Evolutionary conservation across 2,329 filamentous ascomycete genomes (phyloP), one percentile per base, ranked within the genome.

Genomic region (Aspergillus sp.): DNA sequence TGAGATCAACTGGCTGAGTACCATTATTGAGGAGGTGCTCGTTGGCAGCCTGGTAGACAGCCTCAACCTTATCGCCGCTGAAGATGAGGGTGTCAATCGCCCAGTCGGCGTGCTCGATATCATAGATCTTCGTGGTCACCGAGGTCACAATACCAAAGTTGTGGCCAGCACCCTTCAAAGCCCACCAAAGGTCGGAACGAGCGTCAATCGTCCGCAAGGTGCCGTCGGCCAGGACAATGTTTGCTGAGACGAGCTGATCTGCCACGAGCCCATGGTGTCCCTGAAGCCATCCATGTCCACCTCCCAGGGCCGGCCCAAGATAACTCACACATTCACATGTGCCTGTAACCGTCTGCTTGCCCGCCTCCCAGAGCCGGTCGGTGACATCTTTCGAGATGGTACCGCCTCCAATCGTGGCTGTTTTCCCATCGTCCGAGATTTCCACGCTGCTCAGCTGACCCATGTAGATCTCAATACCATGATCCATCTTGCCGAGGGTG

Each of bases 131-230:
- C 16, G 69, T 68, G 0, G 71, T 75, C 9, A 77, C 65, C 1
- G 73, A 73, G 1, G 77, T 81, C 14, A 83, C 77, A 49, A 84
- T 75, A 38, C 81, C 82, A 52, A 84, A 83, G 64, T 83, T 84
- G 53, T 82, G 78, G 1, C 81, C 82, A 2, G 81, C 82, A 4
- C 82, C 82, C 45, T 73, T 71, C 57, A 84, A 72, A 1, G 72
- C 82, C 81, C 81, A 85, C 62, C 73, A 84, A 8, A 84, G 72
- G 33, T 84, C 80, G 0, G 76, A 74, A 7, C 68, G 65, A 10
- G 36, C 67, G 62, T 50, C 74, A 1, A 79, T 65, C 0, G 69
- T 75, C 6, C 64, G 53, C 44, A 73, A 47, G 9, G 63, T 71
- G 13, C 81, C 80, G 54, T 80, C 66, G 4, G 79, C 78, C 1